phyloP scores from a whole-genome alignment of 805 yeast genomes.

The Metschnikowia aberdeeniae region DNA sequence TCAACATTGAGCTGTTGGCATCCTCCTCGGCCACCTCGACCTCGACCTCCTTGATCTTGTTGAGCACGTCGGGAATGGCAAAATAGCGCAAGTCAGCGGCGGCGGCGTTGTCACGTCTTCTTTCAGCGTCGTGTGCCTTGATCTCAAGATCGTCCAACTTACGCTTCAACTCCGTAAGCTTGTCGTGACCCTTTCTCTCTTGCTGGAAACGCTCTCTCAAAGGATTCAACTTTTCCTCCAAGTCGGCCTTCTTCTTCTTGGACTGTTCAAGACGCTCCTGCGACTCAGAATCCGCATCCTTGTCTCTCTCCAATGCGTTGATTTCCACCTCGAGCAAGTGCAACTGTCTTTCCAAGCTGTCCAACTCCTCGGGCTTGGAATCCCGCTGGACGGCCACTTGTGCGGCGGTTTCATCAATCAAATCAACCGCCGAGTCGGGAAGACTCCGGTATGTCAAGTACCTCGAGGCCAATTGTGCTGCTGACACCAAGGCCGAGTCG shows the following conservation, averaged over 20 bases:
- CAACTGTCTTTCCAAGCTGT: slow-evolving; percentile 86
- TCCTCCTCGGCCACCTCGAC: slow-evolving; percentile 73
- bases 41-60: slow-evolving; percentile 73
- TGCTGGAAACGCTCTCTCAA: slow-evolving; percentile 77
- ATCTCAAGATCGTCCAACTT: slow-evolving; percentile 88
- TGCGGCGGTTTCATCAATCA: slow-evolving; percentile 95
- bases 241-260: slow-evolving; percentile 68
- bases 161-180: slow-evolving; percentile 82
- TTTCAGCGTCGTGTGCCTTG: slow-evolving; percentile 94
- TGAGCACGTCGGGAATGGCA: slow-evolving; percentile 90
- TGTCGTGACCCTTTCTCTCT: slow-evolving; percentile 89
- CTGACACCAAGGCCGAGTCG: slow-evolving; percentile 90
- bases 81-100: slow-evolving; percentile 96
- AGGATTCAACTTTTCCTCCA: slow-evolving; percentile 83
- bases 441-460: slow-evolving; percentile 91
- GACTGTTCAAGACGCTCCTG: slow-evolving; percentile 83
- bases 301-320: slow-evolving; percentile 94
- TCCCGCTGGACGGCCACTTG: slow-evolving; percentile 97
- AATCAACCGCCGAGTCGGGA: slow-evolving; percentile 96
- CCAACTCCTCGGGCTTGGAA: slow-evolving; percentile 95
- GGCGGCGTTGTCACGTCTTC: slow-evolving; percentile 90
- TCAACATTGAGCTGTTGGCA: slow-evolving; percentile 62
- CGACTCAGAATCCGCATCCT: slow-evolving; percentile 76
- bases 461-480: slow-evolving; percentile 91
- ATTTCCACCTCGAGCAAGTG: slow-evolving; percentile 93